Evolutionary conservation across 2,329 filamentous ascomycete genomes (phyloP).

Genomic region (Furcasterigmium sp.): DNA sequence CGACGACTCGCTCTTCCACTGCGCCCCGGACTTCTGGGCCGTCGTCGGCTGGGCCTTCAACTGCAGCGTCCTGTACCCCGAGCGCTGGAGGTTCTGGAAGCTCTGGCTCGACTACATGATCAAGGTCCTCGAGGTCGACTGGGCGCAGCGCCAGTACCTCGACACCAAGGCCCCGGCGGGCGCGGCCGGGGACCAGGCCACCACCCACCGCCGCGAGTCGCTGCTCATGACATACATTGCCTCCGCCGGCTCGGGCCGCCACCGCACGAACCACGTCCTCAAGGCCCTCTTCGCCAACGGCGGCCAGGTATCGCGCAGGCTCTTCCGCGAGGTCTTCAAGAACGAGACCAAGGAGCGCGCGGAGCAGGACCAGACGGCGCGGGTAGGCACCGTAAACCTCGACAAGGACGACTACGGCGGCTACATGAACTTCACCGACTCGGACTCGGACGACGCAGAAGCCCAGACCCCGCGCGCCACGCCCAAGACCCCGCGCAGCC

Average conservation of each 20-base stretch:
- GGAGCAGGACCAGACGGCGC: conserved; percentile 38
- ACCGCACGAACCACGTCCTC: conserved; percentile 49
- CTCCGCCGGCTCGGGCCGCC: conserved; percentile 37
- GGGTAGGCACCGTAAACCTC: conserved; percentile 46
- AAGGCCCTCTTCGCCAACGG: conserved; percentile 66
- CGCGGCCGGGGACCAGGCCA: conserved; percentile 13
- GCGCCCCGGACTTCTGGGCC: conserved; percentile 85
- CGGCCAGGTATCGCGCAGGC: conserved; percentile 39
- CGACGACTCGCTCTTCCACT: conserved; percentile 62
- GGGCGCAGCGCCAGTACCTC: conserved; percentile 49
- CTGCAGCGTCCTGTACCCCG: conserved; percentile 68
- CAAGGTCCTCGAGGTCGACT: conserved; percentile 69
- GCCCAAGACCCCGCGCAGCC: conserved; percentile 2
- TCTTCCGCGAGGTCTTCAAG: conserved; percentile 63
- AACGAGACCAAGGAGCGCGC: conserved; percentile 51
- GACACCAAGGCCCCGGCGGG: conserved; percentile 30
- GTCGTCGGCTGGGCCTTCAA: conserved; percentile 86
- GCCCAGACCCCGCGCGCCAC: neutral
- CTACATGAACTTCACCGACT: conserved; percentile 30
- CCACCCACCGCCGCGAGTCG: conserved; percentile 39
- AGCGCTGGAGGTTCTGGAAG: conserved; percentile 77
- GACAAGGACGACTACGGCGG: conserved; percentile 57
- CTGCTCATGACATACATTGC: conserved; percentile 58
- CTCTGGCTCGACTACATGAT: conserved; percentile 76
- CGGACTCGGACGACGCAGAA: conserved; percentile 12